A percentile compares a stretch with the other conserved stretches of the same genome.
These are phyloP conservation scores for Alternaria solani DNA, from an alignment of 2,329 filamentous ascomycete genomes.

Conservation along the genomic window DNA sequence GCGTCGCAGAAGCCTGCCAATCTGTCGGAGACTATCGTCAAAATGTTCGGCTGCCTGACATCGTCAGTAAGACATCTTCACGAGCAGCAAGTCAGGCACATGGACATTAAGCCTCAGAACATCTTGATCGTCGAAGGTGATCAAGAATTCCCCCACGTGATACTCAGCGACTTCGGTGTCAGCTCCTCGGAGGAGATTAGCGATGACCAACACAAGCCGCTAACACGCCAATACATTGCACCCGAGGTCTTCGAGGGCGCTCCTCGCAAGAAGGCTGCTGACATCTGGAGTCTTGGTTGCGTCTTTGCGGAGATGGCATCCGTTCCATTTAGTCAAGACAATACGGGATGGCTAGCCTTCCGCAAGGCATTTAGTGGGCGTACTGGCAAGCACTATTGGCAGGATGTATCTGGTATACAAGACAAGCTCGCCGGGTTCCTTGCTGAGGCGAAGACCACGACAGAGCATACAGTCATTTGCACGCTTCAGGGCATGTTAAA, in stretches of 20 bases:
- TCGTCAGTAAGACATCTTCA: constrained; percentile 49
- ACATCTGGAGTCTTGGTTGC: constrained; percentile 96
- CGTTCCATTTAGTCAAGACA: constrained; percentile 33
- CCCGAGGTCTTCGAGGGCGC: constrained; percentile 45
- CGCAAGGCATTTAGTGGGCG: constrained; percentile 41
- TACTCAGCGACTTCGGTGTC: constrained; percentile 51
- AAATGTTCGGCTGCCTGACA: constrained; percentile 49
- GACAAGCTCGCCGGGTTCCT: constrained; percentile 34
- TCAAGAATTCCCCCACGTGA: constrained; percentile 42
- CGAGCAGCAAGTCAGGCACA: constrained; percentile 48
- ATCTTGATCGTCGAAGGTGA: constrained; percentile 46
- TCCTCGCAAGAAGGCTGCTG: constrained; percentile 53
- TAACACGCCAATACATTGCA: constrained; percentile 48
- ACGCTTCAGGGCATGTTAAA: constrained; percentile 46
- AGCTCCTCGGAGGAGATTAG: constrained; percentile 38
- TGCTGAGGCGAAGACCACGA: constrained; percentile 24
- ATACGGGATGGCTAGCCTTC: constrained; percentile 36
- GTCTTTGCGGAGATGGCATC: constrained; percentile 93
- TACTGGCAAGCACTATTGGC: constrained; percentile 47
- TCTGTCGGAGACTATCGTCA: constrained; percentile 35
- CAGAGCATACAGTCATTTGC: constrained; percentile 35
- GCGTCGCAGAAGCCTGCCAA: constrained; percentile 30
- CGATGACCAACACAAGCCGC: constrained; percentile 30
- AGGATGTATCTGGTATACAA: constrained; percentile 43
- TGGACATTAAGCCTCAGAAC: constrained; percentile 52